These are phyloP conservation scores for Aspergillus bridgeri DNA, from an alignment of 495 filamentous ascomycete species.

Conservation along the genomic window DNA sequence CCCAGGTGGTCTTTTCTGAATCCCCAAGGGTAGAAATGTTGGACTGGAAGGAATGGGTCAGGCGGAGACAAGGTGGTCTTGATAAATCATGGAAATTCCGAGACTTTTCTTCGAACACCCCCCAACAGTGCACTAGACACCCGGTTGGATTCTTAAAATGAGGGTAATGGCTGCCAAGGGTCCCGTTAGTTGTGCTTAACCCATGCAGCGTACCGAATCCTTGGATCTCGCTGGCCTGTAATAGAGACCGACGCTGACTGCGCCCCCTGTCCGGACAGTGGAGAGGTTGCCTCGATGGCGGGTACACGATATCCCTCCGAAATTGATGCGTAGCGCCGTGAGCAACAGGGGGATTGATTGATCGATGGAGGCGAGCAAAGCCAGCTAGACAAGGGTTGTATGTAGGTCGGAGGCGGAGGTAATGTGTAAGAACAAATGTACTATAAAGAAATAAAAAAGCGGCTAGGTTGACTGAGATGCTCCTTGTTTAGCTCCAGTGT, in stretches of 20 bases:
- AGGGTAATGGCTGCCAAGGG: slow-evolving; percentile 15
- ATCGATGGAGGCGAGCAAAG: background rate
- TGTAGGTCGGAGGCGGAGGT: slow-evolving; percentile 7
- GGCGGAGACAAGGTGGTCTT: background rate
- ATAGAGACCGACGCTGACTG: slow-evolving; percentile 19
- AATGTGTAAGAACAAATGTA: background rate
- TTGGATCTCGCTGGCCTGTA: slow-evolving; percentile 20
- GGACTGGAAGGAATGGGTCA: slow-evolving; percentile 2
- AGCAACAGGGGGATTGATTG: slow-evolving; percentile 12
- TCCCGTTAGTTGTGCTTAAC: slow-evolving; percentile 21
- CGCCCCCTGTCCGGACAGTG: slow-evolving; percentile 17
- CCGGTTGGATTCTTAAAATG: slow-evolving; percentile 20
- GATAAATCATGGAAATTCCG: slow-evolving; percentile 1
- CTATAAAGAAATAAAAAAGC: background rate
- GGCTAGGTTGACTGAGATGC: background rate
- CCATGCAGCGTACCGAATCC: slow-evolving; percentile 27
- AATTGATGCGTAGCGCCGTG: slow-evolving; percentile 15
- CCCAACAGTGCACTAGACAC: slow-evolving; percentile 19
- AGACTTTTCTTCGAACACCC: slow-evolving; percentile 9
- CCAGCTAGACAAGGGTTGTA: background rate
- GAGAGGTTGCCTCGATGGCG: slow-evolving; percentile 16
- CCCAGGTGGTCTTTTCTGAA: background rate
- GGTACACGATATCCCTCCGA: slow-evolving; percentile 12
- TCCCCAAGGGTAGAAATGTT: background rate
- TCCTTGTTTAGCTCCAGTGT: background rate